These are phyloP conservation scores for Parietaria judaica DNA, from an alignment of 306 rosid genomes.

Conservation along the genomic window DNA sequence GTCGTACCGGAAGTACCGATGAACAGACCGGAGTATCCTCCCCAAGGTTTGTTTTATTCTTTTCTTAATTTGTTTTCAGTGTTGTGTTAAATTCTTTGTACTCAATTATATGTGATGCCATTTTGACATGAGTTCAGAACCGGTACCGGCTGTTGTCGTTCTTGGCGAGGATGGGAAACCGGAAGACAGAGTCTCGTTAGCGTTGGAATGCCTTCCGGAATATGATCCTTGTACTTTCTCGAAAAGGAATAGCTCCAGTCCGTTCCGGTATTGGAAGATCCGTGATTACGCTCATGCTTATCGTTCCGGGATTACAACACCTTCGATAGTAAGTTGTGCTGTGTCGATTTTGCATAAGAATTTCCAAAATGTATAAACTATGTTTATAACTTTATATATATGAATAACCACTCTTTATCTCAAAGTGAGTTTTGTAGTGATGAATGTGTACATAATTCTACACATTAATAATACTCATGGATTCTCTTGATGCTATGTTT, in stretches of 20 bases:
- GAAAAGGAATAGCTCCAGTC: slow-evolving; percentile 23
- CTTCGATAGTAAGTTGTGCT: slow-evolving; percentile 46
- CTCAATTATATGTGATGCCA: not conserved
- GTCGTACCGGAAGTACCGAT: slow-evolving; percentile 79
- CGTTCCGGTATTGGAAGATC: slow-evolving; percentile 85
- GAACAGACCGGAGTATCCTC: slow-evolving; percentile 95
- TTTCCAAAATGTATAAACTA: no score
- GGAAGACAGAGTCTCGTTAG: slow-evolving; percentile 57
- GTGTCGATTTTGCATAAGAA: slow-evolving; percentile 11
- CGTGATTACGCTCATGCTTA: slow-evolving; percentile 92
- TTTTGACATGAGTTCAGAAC: slow-evolving; percentile 43
- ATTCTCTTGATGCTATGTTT: no score
- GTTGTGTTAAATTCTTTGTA: no score
- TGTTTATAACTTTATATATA: no score
- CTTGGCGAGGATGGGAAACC: slow-evolving; percentile 72
- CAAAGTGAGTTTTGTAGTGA: no score
- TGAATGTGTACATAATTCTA: no score
- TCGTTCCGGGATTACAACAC: slow-evolving; percentile 59
- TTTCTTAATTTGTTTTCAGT: no score
- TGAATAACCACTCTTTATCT: no score
- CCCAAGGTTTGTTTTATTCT: slow-evolving; percentile 51
- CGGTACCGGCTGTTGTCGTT: slow-evolving; percentile 44
- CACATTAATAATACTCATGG: no score
- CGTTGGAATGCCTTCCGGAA: slow-evolving; percentile 67
- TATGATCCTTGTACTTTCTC: slow-evolving; percentile 50